phyloP scores from a whole-genome alignment of 2,329 filamentous ascomycete genomes.

The Scedosporium minutisporum region DNA sequence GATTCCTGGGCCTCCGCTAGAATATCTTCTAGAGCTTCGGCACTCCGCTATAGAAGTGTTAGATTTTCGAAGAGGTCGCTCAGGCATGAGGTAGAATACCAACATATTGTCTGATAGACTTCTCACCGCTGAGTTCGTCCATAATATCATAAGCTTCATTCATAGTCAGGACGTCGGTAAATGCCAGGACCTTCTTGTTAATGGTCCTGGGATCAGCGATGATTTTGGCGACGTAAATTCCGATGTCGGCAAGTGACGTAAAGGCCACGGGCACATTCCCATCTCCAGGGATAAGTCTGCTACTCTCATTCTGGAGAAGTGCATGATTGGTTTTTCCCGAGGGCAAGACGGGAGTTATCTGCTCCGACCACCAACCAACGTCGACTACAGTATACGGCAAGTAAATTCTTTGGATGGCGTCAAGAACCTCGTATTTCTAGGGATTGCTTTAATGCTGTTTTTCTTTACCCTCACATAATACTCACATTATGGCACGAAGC shows the following conservation, averaged over 20 bases:
- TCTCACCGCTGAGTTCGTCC: conserved; percentile 39
- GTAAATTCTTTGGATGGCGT: conserved; percentile 34
- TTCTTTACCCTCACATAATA: neutral
- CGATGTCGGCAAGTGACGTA: conserved; percentile 43
- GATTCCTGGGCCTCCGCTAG: neutral
- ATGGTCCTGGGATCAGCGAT: conserved; percentile 41
- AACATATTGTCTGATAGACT: conserved; percentile 18
- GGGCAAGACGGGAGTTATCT: conserved; percentile 20
- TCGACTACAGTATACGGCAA: conserved; percentile 49
- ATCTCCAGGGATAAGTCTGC: conserved; percentile 26
- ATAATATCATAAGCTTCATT: conserved; percentile 36
- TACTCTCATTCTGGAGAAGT: neutral
- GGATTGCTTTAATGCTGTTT: neutral
- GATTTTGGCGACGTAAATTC: conserved; percentile 39
- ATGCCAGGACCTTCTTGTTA: conserved; percentile 41
- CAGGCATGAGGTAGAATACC: neutral
- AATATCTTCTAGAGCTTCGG: neutral
- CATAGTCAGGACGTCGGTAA: conserved; percentile 33
- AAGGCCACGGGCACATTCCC: conserved; percentile 34
- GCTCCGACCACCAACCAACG: conserved; percentile 48
- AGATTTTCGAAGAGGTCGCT: neutral
- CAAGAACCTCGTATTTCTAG: conserved; percentile 39
- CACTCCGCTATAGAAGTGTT: neutral
- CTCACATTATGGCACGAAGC: neutral
- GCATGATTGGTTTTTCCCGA: conserved; percentile 22